Evolutionary conservation across 805 yeast species (phyloP), one percentile per base, ranked within the genome.

Genomic region (Isabelozyma heimii): DNA sequence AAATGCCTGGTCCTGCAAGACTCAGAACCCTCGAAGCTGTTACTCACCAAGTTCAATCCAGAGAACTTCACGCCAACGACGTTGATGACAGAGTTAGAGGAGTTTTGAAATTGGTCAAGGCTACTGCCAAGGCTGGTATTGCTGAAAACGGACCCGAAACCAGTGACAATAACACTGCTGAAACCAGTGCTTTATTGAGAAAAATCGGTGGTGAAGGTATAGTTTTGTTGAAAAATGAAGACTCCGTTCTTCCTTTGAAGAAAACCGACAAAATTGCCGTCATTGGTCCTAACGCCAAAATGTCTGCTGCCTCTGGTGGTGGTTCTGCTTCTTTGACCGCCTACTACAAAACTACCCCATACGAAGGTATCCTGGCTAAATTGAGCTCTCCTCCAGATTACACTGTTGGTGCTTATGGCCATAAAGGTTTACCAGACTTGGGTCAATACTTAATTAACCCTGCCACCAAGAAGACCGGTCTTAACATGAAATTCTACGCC

Each of bases 1-100:
- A 66, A 51, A 66, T 66, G 72, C 72, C 72, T 0, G 72, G 72
- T 9, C 68, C 67, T 12, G 52, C 70, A 2, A 49, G 41, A 17
- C 59, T 63, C 47, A 55, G 72, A 51, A 45, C 42, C 3, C 43
- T 44, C 5, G 48, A 43, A 5, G 51, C 54, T 16, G 37, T 66
- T 13, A 47, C 48, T 26, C 68, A 63, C 44, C 61, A 61, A 67
- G 45, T 66, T 4, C 46, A 47, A 16, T 53, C 66, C 6, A 53
- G 57, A 37, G 72, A 66, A 50, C 53, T 66, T 45, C 61, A 60
- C 43, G 50, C 56, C 26, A 52, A 60, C 42, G 47, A 57, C 44
- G 43, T 67, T 35, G 66, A 66, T 46, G 70, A 59, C 17, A 54
- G 67, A 35, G 72, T 59, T 13, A 57, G 61, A 47, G 54, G 55